Base-by-base conservation (phyloP, 2,329 filamentous ascomycete genomes). In the Nothophaeocryptopus gaeumannii region DNA sequence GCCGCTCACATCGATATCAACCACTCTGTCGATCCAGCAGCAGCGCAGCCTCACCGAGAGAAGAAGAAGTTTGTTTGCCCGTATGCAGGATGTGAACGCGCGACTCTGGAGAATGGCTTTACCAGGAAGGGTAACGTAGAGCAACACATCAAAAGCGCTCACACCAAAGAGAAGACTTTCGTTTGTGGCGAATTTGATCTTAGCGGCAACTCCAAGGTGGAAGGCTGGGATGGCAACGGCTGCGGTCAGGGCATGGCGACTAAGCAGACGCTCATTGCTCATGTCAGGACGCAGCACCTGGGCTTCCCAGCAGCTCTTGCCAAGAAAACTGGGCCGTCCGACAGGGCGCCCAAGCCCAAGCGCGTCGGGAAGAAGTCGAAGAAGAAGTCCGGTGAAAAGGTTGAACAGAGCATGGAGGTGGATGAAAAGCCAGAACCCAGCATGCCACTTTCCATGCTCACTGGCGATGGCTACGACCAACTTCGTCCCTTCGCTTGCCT, bases 61-160 rank as follows among this genome's bases (percentile, higher is more conserved):
- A 49, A 41, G 13, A 59, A 58, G 49, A 51, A 43, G 15, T 56
- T 56, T 20, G 43, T 60, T 35, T 66, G 45, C 41, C 58, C 42
- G 36, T 57, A 39, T 50, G 59, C 59, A 35, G 81, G 77, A 0
- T 81, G 85, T 43, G 67, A 72, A 1, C 96, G 92, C 66, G 78
- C 82, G 0, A 78, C 84, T 63, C 71, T 77, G 0, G 84, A 79
- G 15, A 96, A 88, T 63, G 81, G 77, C 46, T 96, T 96, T 69
- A 91, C 88, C 13, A 88, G 86, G 64, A 83, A 81, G 54, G 85
- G 86, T n/a, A 96, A 96, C 61, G 77, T 95, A 44, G 87, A 85
- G 12, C 81, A 84, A 0, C 92, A 97, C 65, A 76, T 92, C 47
- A 84, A 85, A 50, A 84, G 81, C 9, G 84, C 85, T 0, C 92